These are phyloP conservation scores for Geotrichum macrosporum DNA, from an alignment of 1,139 yeast genomes.

Conservation along the genomic window DNA sequence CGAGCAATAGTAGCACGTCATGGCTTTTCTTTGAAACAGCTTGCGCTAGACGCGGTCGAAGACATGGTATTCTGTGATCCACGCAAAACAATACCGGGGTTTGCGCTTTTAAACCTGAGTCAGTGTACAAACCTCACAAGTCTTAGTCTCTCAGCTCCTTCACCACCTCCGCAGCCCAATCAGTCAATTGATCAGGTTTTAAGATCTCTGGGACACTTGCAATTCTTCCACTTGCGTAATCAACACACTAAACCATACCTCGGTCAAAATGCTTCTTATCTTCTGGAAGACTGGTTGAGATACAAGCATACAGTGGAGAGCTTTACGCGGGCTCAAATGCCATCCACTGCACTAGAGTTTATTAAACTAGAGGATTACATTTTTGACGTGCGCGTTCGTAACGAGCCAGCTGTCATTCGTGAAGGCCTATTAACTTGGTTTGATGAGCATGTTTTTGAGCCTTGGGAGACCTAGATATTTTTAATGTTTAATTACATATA, in stretches of 20 bases:
- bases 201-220: slow-evolving; percentile 19
- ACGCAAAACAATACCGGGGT: slow-evolving; percentile 15
- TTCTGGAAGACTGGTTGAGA: slow-evolving; percentile 26
- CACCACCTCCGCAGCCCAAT: slow-evolving; percentile 5
- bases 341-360: slow-evolving; percentile 22
- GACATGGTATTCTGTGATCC: slow-evolving; percentile 18
- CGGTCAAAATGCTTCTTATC: slow-evolving; percentile 26
- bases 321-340: slow-evolving; percentile 21
- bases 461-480: slow-evolving; percentile 18
- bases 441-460: slow-evolving; percentile 22
- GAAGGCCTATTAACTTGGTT: slow-evolving; percentile 27
- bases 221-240: slow-evolving; percentile 23
- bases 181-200: slow-evolving; percentile 17
- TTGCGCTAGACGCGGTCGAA: slow-evolving; percentile 22
- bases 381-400: slow-evolving; percentile 22
- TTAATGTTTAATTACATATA: background rate
- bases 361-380: slow-evolving; percentile 26
- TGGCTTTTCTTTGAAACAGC: slow-evolving; percentile 15
- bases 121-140: slow-evolving; percentile 20
- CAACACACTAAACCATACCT: slow-evolving; percentile 23
- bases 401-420: slow-evolving; percentile 21
- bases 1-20: slow-evolving; percentile 20
- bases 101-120: slow-evolving; percentile 3
- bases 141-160: slow-evolving; percentile 21
- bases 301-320: slow-evolving; percentile 22